phyloP scores from a whole-genome alignment of 192 early-diverging fungal genomes.

The Dissophora ornata region DNA sequence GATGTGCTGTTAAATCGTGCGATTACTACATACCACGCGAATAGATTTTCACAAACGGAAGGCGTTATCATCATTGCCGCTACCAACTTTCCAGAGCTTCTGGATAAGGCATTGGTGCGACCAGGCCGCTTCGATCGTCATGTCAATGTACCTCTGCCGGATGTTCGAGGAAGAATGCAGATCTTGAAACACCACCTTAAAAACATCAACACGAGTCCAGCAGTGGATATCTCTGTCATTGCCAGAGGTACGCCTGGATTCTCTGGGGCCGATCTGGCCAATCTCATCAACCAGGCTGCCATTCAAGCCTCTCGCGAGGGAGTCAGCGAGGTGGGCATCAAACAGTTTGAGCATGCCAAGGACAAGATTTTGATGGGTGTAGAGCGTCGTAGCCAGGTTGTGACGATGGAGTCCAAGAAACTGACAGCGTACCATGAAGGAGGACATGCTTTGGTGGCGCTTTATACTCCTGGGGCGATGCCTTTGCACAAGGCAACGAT shows the following conservation, averaged over 20 bases:
- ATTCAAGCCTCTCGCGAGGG: slow-evolving; percentile 91
- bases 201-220: slow-evolving; percentile 73
- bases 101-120: slow-evolving; percentile 96
- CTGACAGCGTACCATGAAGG: slow-evolving; percentile 99
- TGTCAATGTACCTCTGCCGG: slow-evolving; percentile 94
- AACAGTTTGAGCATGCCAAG: slow-evolving; percentile 96
- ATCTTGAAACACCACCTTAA: slow-evolving; percentile 94
- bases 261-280: slow-evolving; percentile 99
- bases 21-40: too few species aligned
- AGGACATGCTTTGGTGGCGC: slow-evolving; percentile 95
- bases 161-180: slow-evolving; percentile 93
- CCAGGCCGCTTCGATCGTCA: slow-evolving; percentile 98
- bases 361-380: slow-evolving; percentile 99
- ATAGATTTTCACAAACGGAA: slow-evolving; percentile 87
- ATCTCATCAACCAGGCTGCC: slow-evolving; percentile 97
- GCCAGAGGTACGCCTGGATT: slow-evolving; percentile 98
- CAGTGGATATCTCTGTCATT: slow-evolving; percentile 85
- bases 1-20: too few species aligned
- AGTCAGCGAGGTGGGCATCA: slow-evolving; percentile 76
- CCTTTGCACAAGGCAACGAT: slow-evolving; percentile 99
- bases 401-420: slow-evolving; percentile 87
- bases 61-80: slow-evolving; percentile 99
- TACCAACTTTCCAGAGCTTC: slow-evolving; percentile 96
- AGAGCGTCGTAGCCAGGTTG: slow-evolving; percentile 91
- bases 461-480: slow-evolving; percentile 95